Percentiles rank a stretch among this genome's conserved stretches.
These are phyloP conservation scores for Candida labiduridarum DNA, from an alignment of 1,139 yeast genomes.

Conservation along the genomic window DNA sequence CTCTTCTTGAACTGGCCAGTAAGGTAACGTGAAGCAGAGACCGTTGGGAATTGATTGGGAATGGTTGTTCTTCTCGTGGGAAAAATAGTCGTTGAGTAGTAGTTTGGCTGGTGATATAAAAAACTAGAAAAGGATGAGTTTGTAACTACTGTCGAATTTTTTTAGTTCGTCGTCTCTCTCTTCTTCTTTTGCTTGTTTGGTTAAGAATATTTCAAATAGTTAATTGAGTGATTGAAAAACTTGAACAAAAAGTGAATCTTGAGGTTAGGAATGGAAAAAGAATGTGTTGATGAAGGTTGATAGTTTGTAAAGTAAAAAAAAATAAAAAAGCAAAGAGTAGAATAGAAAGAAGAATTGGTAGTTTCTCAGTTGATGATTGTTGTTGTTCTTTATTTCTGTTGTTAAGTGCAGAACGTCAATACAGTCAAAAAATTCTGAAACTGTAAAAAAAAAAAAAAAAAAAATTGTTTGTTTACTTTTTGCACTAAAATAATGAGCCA, in stretches of 20 bases:
- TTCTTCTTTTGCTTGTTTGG: background rate
- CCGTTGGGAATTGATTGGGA: too few relatives aligned
- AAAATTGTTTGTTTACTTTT: slow-evolving; percentile 1
- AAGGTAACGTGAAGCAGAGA: background rate
- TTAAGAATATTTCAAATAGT: slow-evolving; percentile 1
- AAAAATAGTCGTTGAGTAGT: background rate
- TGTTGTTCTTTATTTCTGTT: background rate
- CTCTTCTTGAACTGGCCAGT: background rate
- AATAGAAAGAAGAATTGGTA: background rate
- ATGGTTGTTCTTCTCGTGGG: background rate
- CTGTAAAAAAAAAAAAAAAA: background rate
- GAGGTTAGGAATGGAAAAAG: background rate
- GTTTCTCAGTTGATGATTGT: background rate
- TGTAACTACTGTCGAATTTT: background rate
- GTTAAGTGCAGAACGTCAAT: background rate
- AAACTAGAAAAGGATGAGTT: background rate
- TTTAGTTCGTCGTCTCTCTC: background rate
- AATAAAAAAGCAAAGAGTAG: background rate
- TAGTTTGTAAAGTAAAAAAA: background rate
- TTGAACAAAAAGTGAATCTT: background rate
- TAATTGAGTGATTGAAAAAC: background rate
- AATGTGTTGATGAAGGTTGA: background rate
- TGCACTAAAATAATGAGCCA: background rate
- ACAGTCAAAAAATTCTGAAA: background rate
- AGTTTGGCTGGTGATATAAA: background rate